Evolutionary conservation across 257 asterid species (phyloP).

Genomic region (Verbena officinalis): DNA sequence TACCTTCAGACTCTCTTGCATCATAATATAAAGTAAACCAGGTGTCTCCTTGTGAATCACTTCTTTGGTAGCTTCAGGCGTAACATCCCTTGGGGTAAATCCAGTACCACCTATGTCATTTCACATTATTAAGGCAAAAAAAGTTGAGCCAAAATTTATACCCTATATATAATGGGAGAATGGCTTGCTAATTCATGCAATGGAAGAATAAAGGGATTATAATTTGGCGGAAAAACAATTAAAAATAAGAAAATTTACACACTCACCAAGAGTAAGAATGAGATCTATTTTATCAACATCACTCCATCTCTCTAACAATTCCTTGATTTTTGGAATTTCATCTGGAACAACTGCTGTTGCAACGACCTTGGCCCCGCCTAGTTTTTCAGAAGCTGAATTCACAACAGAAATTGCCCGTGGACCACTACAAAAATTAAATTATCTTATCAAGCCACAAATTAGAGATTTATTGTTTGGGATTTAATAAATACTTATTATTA

Average conservation of each 20-base stretch:
- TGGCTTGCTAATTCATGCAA: neutral
- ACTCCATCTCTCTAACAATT: slow-evolving; percentile 74
- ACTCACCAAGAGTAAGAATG: slow-evolving; percentile 90
- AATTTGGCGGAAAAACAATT: neutral
- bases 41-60: slow-evolving; percentile 91
- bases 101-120: slow-evolving; percentile 89
- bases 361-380: slow-evolving; percentile 81
- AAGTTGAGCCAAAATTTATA: slow-evolving; percentile 3
- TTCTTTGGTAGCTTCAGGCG: slow-evolving; percentile 95
- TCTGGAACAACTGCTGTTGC: slow-evolving; percentile 85
- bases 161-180: slow-evolving; percentile 1
- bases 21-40: slow-evolving; percentile 87
- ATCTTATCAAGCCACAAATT: slow-evolving; percentile 23
- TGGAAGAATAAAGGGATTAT: slow-evolving; percentile 5
- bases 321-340: slow-evolving; percentile 73
- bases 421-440: slow-evolving; percentile 60
- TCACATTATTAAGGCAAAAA: slow-evolving; percentile 23
- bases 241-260: slow-evolving; percentile 17
- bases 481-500: no score
- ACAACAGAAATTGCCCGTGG: slow-evolving; percentile 92
- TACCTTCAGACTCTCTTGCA: slow-evolving; percentile 97
- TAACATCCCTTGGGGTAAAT: slow-evolving; percentile 90
- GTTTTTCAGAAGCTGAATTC: slow-evolving; percentile 74
- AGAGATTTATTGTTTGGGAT: neutral
- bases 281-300: slow-evolving; percentile 89